A percentile compares a stretch with the other conserved stretches of the same genome.
Evolutionary conservation across 2,329 filamentous ascomycete species (phyloP).

Genomic region (Parascedosporium putredinis): DNA sequence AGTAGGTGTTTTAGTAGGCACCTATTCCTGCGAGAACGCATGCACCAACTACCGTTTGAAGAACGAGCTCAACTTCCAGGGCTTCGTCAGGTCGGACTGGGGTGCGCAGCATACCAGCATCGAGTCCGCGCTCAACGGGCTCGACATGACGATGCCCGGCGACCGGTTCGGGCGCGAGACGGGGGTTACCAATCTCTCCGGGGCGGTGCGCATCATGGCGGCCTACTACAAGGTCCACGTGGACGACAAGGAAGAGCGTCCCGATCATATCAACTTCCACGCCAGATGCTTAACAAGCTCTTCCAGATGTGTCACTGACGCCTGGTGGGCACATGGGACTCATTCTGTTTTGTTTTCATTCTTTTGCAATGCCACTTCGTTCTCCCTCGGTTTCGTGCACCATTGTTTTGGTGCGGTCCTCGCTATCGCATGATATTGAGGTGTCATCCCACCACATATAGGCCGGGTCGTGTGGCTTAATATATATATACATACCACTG

Average conservation of each 20-base stretch:
- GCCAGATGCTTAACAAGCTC: no score
- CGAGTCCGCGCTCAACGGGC: slow-evolving; percentile 58
- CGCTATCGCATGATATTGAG: no score
- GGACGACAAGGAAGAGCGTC: slow-evolving; percentile 41
- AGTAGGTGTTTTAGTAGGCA: no score
- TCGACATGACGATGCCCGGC: slow-evolving; percentile 59
- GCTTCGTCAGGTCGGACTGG: slow-evolving; percentile 63
- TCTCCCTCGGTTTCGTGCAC: no score
- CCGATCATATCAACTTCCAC: slow-evolving; percentile 53
- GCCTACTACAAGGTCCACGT: slow-evolving; percentile 40
- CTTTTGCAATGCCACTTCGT: no score
- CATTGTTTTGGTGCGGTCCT: no score
- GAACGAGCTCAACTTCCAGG: slow-evolving; percentile 38
- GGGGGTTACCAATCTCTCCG: slow-evolving; percentile 35
- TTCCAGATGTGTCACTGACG: no score
- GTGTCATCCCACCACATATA: no score
- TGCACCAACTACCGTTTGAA: slow-evolving; percentile 36
- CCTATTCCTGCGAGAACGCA: slow-evolving; percentile 36
- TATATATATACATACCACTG: no score
- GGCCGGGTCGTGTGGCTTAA: no score
- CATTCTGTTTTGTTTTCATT: no score
- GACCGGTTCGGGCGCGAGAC: slow-evolving; percentile 44
- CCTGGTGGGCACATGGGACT: no score
- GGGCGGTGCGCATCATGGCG: slow-evolving; percentile 48
- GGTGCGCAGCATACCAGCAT: slow-evolving; percentile 67